Evolutionary conservation across 2,329 filamentous ascomycete species (phyloP).

Genomic region (Aspergillus clavatus): DNA sequence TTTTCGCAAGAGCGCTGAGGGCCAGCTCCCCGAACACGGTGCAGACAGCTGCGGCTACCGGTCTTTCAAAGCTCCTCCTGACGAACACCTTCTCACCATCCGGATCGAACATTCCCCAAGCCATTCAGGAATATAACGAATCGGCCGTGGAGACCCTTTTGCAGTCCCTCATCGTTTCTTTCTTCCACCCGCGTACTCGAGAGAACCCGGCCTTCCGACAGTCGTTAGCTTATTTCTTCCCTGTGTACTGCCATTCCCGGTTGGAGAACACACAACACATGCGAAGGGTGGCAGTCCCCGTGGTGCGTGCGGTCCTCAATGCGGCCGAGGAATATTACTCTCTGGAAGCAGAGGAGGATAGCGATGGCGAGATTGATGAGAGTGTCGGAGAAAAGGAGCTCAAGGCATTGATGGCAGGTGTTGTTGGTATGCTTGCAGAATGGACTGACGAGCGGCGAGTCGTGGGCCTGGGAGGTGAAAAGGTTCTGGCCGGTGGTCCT

Average conservation of each 20-base stretch:
- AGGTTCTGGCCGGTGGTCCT: constrained; percentile 46
- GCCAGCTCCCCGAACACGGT: constrained; percentile 66
- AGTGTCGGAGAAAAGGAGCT: constrained; percentile 64
- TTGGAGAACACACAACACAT: constrained; percentile 78
- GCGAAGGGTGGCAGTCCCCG: constrained; percentile 66
- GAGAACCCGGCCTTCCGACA: constrained; percentile 79
- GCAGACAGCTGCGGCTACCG: constrained; percentile 73
- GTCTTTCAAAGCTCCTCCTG: constrained; percentile 80
- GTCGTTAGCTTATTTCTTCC: constrained; percentile 86
- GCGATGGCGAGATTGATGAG: constrained; percentile 68
- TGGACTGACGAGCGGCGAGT: constrained; percentile 91
- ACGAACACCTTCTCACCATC: constrained; percentile 61
- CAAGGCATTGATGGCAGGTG: constrained; percentile 62
- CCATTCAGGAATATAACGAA: constrained; percentile 45
- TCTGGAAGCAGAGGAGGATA: constrained; percentile 67
- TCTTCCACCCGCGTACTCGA: constrained; percentile 80
- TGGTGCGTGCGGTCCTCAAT: constrained; percentile 64
- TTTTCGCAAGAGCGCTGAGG: constrained; percentile 78
- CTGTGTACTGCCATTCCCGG: constrained; percentile 86
- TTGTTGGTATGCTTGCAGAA: constrained; percentile 73
- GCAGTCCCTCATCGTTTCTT: constrained; percentile 75
- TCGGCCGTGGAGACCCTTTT: constrained; percentile 67
- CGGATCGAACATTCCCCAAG: constrained; percentile 50
- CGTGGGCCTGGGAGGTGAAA: constrained; percentile 54
- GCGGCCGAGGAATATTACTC: constrained; percentile 61